Evolutionary conservation across 1,284 basidiomycete genomes (phyloP).

Genomic region (Pseudozyma thailandica): DNA sequence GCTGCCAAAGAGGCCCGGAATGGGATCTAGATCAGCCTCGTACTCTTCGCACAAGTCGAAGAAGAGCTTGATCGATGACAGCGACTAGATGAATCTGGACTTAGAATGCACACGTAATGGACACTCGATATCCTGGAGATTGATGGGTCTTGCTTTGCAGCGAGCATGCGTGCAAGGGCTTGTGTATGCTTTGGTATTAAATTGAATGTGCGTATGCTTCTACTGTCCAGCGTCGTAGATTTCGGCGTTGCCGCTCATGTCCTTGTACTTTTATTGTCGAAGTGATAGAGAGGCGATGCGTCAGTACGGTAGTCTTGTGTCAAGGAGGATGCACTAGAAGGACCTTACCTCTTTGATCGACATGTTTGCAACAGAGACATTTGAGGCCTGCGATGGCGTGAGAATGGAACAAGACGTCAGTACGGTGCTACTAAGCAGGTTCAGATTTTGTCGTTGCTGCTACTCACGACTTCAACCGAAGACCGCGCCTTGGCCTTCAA

Average conservation of each 20-base stretch:
- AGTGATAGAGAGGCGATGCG: neutral
- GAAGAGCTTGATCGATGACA: slow-evolving; percentile 46
- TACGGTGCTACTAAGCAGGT: neutral
- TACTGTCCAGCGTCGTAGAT: slow-evolving; percentile 52
- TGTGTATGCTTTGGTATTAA: neutral
- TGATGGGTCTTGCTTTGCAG: too few species aligned
- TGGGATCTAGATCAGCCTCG: slow-evolving; percentile 41
- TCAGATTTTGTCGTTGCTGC: too few species aligned
- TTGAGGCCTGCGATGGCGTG: slow-evolving; percentile 29
- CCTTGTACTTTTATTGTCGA: slow-evolving; percentile 36
- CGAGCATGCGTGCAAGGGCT: too few species aligned
- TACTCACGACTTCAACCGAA: slow-evolving; percentile 40
- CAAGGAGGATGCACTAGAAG: neutral
- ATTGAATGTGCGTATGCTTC: slow-evolving; percentile 1
- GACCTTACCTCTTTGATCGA: slow-evolving; percentile 44
- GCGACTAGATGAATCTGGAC: slow-evolving; percentile 18
- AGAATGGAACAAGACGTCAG: neutral
- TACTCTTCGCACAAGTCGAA: slow-evolving; percentile 40
- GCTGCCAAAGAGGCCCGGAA: slow-evolving; percentile 33
- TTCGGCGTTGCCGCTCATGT: slow-evolving; percentile 49
- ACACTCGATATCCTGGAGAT: too few species aligned
- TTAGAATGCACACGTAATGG: neutral
- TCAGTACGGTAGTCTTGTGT: neutral
- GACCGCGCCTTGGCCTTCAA: slow-evolving; percentile 37
- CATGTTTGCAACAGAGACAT: slow-evolving; percentile 51